phyloP scores from a whole-genome alignment of 352 stramenopile species.

The Globisporangium apiculatum region DNA sequence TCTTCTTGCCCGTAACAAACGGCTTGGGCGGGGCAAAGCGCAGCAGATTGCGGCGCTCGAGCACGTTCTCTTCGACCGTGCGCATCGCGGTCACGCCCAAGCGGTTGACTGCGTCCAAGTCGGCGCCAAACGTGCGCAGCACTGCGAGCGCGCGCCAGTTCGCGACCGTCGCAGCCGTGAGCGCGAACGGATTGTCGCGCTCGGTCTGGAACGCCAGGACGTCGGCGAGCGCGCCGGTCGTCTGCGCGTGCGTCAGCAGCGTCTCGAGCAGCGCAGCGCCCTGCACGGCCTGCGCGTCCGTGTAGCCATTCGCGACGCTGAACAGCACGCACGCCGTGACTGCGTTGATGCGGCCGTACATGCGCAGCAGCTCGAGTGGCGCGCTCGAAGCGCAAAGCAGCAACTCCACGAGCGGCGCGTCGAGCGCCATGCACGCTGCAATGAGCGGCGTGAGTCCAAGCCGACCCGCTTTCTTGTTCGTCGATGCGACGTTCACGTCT shows the following conservation, averaged over 20 bases:
- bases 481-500: conserved; percentile 28
- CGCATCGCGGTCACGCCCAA: conserved; percentile 28
- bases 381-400: conserved; percentile 19
- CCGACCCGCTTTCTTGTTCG: conserved; percentile 30
- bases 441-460: conserved; percentile 36
- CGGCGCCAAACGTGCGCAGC: conserved; percentile 25
- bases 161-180: conserved; percentile 37
- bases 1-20: conserved; percentile 6
- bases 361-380: conserved; percentile 24
- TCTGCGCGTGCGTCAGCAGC: conserved; percentile 31
- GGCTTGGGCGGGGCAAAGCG: conserved; percentile 19
- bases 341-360: conserved; percentile 36
- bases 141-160: conserved; percentile 41
- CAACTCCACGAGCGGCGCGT: conserved; percentile 25
- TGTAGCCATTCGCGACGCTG: conserved; percentile 48
- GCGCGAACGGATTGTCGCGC: conserved; percentile 38
- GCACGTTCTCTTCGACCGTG: conserved; percentile 51
- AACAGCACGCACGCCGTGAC: conserved; percentile 36
- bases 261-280: conserved; percentile 30
- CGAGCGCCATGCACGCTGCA: conserved; percentile 51
- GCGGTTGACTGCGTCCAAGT: conserved; percentile 21
- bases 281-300: conserved; percentile 27
- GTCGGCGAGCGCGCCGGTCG: conserved; percentile 18
- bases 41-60: conserved; percentile 11
- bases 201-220: conserved; percentile 32